Conservation (phyloP, 2,329 filamentous ascomycete species). For the Spiromastix sp. region DNA sequence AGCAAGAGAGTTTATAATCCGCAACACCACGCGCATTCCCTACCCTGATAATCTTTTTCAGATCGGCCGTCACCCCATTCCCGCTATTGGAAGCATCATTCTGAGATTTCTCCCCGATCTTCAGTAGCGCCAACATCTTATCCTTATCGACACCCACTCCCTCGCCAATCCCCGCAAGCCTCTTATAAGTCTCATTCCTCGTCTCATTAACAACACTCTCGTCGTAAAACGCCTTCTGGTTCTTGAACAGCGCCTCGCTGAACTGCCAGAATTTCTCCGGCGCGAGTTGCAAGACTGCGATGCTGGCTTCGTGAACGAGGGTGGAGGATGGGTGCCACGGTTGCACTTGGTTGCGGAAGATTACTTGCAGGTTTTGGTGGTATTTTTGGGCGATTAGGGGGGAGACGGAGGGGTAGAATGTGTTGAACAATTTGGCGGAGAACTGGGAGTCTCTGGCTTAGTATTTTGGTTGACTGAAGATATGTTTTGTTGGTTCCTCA, state of each 20-base stretch:
- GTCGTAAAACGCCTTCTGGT: slow-evolving; percentile 75
- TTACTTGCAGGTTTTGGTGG: slow-evolving; percentile 53
- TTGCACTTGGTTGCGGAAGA: slow-evolving; percentile 88
- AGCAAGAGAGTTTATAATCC: not conserved
- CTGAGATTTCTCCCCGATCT: slow-evolving; percentile 56
- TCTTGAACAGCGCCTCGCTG: slow-evolving; percentile 55
- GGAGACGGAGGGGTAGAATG: slow-evolving; percentile 56
- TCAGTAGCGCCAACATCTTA: slow-evolving; percentile 59
- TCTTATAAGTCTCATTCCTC: slow-evolving; percentile 71
- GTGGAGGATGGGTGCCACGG: slow-evolving; percentile 89
- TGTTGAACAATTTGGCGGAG: slow-evolving; percentile 65
- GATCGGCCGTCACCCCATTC: slow-evolving; percentile 72
- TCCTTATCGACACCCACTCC: slow-evolving; percentile 58
- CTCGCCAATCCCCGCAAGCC: slow-evolving; percentile 64
- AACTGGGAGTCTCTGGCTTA: slow-evolving; percentile 33
- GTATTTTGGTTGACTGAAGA: slow-evolving; percentile 35
- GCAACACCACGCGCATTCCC: slow-evolving; percentile 5
- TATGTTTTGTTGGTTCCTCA: slow-evolving; percentile 7
- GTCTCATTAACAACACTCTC: slow-evolving; percentile 72
- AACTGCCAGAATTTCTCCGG: slow-evolving; percentile 73
- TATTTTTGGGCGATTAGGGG: slow-evolving; percentile 54
- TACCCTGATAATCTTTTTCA: slow-evolving; percentile 76
- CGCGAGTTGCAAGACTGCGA: slow-evolving; percentile 63
- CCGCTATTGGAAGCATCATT: slow-evolving; percentile 66
- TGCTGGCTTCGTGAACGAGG: slow-evolving; percentile 60